Evolutionary conservation across 306 rosid genomes (phyloP), one percentile per base, ranked within the genome.

Genomic region (Astragalus membranaceus): DNA sequence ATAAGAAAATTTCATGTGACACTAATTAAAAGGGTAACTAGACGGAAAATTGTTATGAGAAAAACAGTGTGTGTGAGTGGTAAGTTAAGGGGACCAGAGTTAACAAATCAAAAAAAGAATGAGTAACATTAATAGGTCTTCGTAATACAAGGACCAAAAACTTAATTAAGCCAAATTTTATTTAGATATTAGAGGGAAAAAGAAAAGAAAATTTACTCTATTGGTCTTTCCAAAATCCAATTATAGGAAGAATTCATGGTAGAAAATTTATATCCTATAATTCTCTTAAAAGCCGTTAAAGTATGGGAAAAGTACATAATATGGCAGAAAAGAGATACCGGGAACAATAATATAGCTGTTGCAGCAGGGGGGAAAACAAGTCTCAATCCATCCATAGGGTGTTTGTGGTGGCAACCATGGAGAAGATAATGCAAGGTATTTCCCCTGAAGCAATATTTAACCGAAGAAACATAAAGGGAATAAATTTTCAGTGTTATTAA

Each of bases 361-460:
- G 91, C 97, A 71, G 95, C 65, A 1, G 99, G 99, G 67, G 99
- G 99, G 20, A 95, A 91, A 76, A 95, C 99, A 59, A 95, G 99
- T 64, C 99, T 85, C 83, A 95, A 76, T 54, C 97, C 86, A 69
- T 95, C 99, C 97, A 91, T 95, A 7, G 99, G 99, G 70, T 95
- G 97, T 78, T 95, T 95, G 78, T 91, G 99, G 78, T 95, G 99
- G 84, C 96, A 91, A 64, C 99, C 99, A 73, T 95, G 99, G 53
- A 95, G 84, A 68, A 95, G 96, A 88, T 91, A 91, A 80, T 95
- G 99, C 14, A 72, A 0, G 47, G 97, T 95, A 83, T 95, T 95
- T 74, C 95, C 83, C 97, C 99, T 94, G 62, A 80, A 70, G 36
- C 65, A 82, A 14, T 67, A 75, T 66, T 60, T 58, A 75, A 49